Base-by-base conservation (phyloP, 495 filamentous ascomycete genomes). In the Aspergillus nanangensis region DNA sequence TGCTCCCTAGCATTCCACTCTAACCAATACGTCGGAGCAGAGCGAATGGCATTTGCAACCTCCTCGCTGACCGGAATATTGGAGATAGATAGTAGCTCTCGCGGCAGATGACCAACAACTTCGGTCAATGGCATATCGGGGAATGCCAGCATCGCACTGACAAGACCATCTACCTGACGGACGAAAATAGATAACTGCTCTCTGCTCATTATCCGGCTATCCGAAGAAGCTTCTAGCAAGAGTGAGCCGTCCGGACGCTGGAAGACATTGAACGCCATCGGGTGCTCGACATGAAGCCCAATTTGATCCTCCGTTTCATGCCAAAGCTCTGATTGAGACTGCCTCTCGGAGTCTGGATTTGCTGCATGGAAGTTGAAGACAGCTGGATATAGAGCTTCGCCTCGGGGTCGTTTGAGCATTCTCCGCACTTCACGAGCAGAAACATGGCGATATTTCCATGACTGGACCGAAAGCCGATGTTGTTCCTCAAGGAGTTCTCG, bases 251-350 rank as follows among this genome's bases (percentile, higher is more conserved):
- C 36, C 0, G 15, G 15, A 13, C 40, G 19, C 13, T 57, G 42
- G 27, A 57, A 61, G 8, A 57, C 56, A 31, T 69, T 69, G 33
- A 69, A 38, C 4, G 65, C 65, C 52, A 69, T 54, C 2, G 61
- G 50, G 37, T 69, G 65, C 33, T 69, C 65, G 5, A 69, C 62
- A 38, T 61, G 51, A 11, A 69, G 44, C 3, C 53, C 57, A 14
- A 63, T 50, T n/a, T 58, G 34, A 41, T 60, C 54, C 9, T 65
- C 53, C 3, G 56, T 19, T 20, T 57, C 38, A 3, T 15, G 41
- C 62, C 62, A 69, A 10, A 58, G 22, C 11, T 42, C 27, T 0
- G 46, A 18, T 9, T 42, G 31, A 2, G 43, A 11, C 17, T 21
- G 22, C 3, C 40, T 34, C 8, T 45, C 36, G 3, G 45, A 7